phyloP scores from a whole-genome alignment of 2,329 filamentous ascomycete genomes.

The Penicillium fuscoglaucum region DNA sequence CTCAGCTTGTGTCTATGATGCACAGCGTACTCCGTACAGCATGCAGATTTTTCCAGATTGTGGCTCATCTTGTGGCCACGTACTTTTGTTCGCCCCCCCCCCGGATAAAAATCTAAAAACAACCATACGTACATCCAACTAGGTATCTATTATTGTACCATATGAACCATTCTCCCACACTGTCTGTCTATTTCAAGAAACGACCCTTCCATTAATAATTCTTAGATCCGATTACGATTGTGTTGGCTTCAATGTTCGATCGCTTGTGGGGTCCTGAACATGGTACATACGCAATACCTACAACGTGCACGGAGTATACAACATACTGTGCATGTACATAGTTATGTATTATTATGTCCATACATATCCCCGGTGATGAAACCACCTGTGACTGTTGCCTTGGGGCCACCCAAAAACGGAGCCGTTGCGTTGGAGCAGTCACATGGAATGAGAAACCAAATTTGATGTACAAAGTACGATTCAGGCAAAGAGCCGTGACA shows the following conservation, averaged over 20 bases:
- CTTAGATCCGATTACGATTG: neutral
- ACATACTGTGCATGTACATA: too few species aligned
- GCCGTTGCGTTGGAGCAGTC: neutral
- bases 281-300: neutral
- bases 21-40: neutral
- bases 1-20: constrained; percentile 2
- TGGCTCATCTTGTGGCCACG: constrained; percentile 8
- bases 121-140: neutral
- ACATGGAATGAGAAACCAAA: neutral
- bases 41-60: neutral
- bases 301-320: neutral
- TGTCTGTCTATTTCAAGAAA: neutral
- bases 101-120: neutral
- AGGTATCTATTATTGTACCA: neutral
- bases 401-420: neutral
- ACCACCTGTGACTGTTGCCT: neutral
- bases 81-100: constrained; percentile 5
- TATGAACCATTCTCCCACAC: neutral
- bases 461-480: neutral
- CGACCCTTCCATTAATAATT: neutral
- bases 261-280: neutral
- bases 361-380: neutral
- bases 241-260: neutral
- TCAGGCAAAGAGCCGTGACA: neutral
- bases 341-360: neutral